These are phyloP conservation scores for Porpolomopsis calyptriformis DNA, from an alignment of 768 basidiomycete genomes.

Conservation along the genomic window DNA sequence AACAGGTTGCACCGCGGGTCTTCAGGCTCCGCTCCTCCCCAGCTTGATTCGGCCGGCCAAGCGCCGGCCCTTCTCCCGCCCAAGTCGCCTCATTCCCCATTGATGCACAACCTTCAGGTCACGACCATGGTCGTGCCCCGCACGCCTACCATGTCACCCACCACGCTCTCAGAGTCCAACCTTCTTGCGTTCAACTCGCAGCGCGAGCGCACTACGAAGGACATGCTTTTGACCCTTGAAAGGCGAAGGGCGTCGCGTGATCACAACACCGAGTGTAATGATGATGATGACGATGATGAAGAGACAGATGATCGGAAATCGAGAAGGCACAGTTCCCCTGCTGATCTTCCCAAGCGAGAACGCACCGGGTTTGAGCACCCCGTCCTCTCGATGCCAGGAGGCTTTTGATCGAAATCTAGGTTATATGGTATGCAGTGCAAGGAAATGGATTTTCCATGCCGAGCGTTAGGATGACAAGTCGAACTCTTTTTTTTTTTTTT, in stretches of 20 bases:
- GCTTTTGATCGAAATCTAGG: slow-evolving; percentile 40
- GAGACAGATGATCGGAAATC: slow-evolving; percentile 26
- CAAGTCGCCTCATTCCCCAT: slow-evolving; percentile 28
- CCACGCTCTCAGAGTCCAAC: slow-evolving; percentile 44
- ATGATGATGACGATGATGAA: slow-evolving; percentile 10
- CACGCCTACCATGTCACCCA: slow-evolving; percentile 30
- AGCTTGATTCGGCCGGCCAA: slow-evolving; percentile 18
- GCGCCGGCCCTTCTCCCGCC: slow-evolving; percentile 20
- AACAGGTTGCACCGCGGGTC: too few relatives aligned
- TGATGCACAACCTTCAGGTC: slow-evolving; percentile 34
- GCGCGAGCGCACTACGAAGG: slow-evolving; percentile 45
- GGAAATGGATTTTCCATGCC: background rate
- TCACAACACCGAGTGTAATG: slow-evolving; percentile 12
- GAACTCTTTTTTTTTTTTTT: too few relatives aligned
- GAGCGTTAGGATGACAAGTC: too few relatives aligned
- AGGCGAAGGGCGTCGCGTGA: slow-evolving; percentile 37
- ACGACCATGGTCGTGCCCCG: slow-evolving; percentile 41
- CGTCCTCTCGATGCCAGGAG: slow-evolving; percentile 46
- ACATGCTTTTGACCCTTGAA: slow-evolving; percentile 57
- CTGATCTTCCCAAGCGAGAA: slow-evolving; percentile 38
- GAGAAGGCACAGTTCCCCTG: slow-evolving; percentile 54
- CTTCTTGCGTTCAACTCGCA: slow-evolving; percentile 35
- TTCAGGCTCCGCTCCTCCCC: too few relatives aligned
- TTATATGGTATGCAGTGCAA: slow-evolving; percentile 9
- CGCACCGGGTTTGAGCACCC: slow-evolving; percentile 52